Evolutionary conservation across 768 basidiomycete genomes (phyloP), one percentile per base, ranked within the genome.

Genomic region (Mycena crocata): DNA sequence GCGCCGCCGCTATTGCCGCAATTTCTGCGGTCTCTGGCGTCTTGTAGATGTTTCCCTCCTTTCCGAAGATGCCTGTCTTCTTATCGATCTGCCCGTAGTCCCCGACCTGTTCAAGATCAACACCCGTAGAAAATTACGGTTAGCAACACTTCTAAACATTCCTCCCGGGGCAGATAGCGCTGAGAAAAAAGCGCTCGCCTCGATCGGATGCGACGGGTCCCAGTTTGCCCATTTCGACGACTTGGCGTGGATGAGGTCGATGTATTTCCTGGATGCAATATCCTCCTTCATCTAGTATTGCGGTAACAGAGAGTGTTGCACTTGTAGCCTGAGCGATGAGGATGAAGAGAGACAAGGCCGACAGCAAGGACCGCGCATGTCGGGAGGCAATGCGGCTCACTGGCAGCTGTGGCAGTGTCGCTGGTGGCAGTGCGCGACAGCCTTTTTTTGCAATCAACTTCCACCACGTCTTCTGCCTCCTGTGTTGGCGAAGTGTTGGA

Each of bases 201-300:
- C 21, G 42, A 82, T 67, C 12, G 71, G 72, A 46, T 72, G 73
- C 42, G 78, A 77, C 0, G 80, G 81, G 15, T 81, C 78, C 79
- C 78, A 82, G 62, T 76, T 81, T 48, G 71, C 79, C 80, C 79
- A 82, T 67, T 80, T 81, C 5, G 79, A 77, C 30, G 78, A 75
- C 5, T 55, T 68, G 0, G 62, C 45, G 1, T 32, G 73, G 50
- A 81, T 77, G n/a, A 81, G 77, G 42, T 81, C 81, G 48, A 74
- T 63, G 69, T 74, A 82, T 54, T 81, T 81, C 51, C 81, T 69
- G 0, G 65, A 73, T 12, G 71, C 59, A 42, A n/a, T n/a, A n/a
- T n/a, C n/a, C n/a, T 64, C 62, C 45, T 69, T 63, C 71, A 72
- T 70, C 24, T 30, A 52, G n/a, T n/a, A n/a, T n/a, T n/a, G n/a